Evolutionary conservation across 768 basidiomycete genomes (phyloP), one percentile per base, ranked within the genome.

Genomic region (Exidia glandulosa): DNA sequence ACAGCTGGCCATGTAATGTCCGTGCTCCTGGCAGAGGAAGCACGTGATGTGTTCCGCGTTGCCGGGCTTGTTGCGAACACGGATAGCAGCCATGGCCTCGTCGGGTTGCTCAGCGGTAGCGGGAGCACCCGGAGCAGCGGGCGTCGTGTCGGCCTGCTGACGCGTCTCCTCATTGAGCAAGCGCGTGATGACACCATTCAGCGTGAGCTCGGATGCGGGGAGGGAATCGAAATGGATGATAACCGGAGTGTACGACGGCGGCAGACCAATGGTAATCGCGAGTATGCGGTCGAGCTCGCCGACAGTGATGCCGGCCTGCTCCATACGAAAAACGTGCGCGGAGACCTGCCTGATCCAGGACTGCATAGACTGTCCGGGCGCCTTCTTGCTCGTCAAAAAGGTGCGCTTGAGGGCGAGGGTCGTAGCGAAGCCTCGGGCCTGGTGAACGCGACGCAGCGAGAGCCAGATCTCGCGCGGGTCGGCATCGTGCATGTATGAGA

Each of bases 161-260:
- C 62, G 67, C 12, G 60, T 62, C 59, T 75, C 70, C 47, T 74
- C 68, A 50, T 75, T 73, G 14, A 75, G 60, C 6, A 75, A 56
- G 9, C 67, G 64, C 4, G 64, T 55, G 27, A 72, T 65, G 41
- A 73, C 69, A 54, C 65, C 56, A 2, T 71, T 59, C 48, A 73
- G 57, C 0, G 66, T 68, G 34, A 73, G 66, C 16, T 60, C 27
- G 7, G 66, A 60, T 12, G 69, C 52, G 14, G 65, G 60, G n/a
- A 66, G 68, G 2, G 67, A 36, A 54, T 74, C 71, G 60, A 75
- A 68, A 27, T 63, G 62, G 33, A 72, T 67, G 52, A 73, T 63
- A 45, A 74, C 57, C 23, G 64, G 19, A 4, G 65, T 64, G 60
- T 70, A 29, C 12, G 45, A 10, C 29, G 27, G 19, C 50, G 65